Percentiles rank a stretch among this genome's conserved stretches.
phyloP scores from a whole-genome alignment of 352 stramenopile species.

The Phytophthora boehmeriae region DNA sequence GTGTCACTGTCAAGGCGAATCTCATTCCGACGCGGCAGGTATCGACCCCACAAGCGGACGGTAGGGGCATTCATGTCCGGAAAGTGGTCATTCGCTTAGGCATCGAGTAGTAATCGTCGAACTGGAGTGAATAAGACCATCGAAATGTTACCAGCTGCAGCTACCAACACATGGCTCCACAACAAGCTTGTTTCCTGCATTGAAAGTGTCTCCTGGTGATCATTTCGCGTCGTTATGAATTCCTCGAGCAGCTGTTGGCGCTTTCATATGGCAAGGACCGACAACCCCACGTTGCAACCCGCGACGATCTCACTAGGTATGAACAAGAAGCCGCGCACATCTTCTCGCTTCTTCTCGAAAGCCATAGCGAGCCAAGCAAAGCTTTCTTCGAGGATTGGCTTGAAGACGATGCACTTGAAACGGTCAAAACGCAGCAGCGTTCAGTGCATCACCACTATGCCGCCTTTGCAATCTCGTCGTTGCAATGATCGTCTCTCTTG shows the following conservation, averaged over 20 bases:
- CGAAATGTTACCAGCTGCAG: slow-evolving; percentile 6
- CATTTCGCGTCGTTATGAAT: slow-evolving; percentile 5
- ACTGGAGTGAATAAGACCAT: slow-evolving; percentile 1
- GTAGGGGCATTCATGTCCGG: not conserved
- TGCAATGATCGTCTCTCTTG: no score
- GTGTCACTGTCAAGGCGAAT: slow-evolving; percentile 1
- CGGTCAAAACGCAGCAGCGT: no score
- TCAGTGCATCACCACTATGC: no score
- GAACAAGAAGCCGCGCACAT: slow-evolving; percentile 2
- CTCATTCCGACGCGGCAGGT: slow-evolving; percentile 14
- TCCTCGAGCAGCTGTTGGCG: slow-evolving; percentile 4
- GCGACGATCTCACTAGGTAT: not conserved
- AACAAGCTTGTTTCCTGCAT: slow-evolving; percentile 12
- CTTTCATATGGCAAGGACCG: slow-evolving; percentile 11
- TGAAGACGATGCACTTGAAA: slow-evolving; percentile 18
- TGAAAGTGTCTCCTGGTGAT: slow-evolving; percentile 10
- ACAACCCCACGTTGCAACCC: slow-evolving; percentile 1
- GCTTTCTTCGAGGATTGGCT: slow-evolving; percentile 10
- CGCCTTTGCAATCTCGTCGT: no score
- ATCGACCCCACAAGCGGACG: slow-evolving; percentile 1
- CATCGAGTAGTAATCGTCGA: slow-evolving; percentile 1
- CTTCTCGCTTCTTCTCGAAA: slow-evolving; percentile 3
- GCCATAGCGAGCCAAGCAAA: slow-evolving; percentile 1
- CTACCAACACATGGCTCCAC: not conserved
- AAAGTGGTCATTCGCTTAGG: not conserved